Evolutionary conservation across 805 yeast species (phyloP).

Genomic region (Vanderwaltozyma tropicalis): DNA sequence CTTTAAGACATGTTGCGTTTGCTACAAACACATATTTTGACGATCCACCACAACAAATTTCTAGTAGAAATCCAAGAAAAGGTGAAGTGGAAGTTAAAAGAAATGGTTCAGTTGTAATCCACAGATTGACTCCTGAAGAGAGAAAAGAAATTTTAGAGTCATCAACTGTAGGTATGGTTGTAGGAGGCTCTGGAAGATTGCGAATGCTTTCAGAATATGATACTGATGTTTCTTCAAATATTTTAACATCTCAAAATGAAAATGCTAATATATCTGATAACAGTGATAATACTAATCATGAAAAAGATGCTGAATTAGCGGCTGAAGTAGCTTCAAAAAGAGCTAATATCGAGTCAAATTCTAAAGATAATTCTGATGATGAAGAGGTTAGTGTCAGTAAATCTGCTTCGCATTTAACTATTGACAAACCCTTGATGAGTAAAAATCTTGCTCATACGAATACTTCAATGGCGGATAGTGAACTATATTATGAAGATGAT

Average conservation of each 20-base stretch:
- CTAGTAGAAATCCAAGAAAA: conserved; percentile 63
- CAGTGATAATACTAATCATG: conserved; percentile 6
- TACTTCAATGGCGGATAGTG: not conserved
- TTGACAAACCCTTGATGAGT: conserved; percentile 36
- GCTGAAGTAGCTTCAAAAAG: conserved; percentile 22
- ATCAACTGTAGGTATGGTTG: conserved; percentile 61
- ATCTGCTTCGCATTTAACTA: conserved; percentile 29
- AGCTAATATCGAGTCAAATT: too few species aligned
- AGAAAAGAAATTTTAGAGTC: conserved; percentile 33
- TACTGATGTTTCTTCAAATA: not conserved
- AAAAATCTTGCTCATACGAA: conserved; percentile 6
- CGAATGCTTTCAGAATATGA: conserved; percentile 28
- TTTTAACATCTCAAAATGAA: not conserved
- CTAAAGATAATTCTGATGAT: not conserved
- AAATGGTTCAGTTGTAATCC: conserved; percentile 44
- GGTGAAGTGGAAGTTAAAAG: conserved; percentile 66
- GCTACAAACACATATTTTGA: conserved; percentile 62
- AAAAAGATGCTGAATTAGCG: conserved; percentile 4
- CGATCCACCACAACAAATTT: conserved; percentile 89
- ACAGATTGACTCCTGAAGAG: conserved; percentile 47
- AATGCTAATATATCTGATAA: not conserved
- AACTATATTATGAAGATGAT: conserved; percentile 10
- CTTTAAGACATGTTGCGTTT: conserved; percentile 59
- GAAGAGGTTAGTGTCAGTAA: conserved; percentile 30
- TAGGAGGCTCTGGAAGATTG: conserved; percentile 66